These are phyloP conservation scores for Collariella sp. DNA, from an alignment of 495 filamentous ascomycete genomes.

Conservation along the genomic window DNA sequence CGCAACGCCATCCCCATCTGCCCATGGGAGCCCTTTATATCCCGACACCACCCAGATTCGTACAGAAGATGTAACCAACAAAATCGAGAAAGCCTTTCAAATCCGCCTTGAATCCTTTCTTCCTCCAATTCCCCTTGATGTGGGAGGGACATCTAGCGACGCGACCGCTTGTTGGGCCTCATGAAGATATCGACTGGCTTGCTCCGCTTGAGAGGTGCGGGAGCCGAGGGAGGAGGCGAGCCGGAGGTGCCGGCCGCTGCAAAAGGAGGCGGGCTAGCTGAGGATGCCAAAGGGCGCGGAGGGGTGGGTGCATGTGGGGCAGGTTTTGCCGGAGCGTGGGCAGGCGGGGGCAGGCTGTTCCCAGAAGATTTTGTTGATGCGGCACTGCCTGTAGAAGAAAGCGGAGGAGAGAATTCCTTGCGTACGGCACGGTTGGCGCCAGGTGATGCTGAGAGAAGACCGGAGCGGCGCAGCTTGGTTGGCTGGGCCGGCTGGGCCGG, in stretches of 20 bases:
- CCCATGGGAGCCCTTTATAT: too few relatives aligned
- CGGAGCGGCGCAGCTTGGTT: not conserved
- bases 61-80: too few relatives aligned
- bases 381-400: too few relatives aligned
- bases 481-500: not conserved
- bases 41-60: too few relatives aligned
- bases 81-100: too few relatives aligned
- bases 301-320: too few relatives aligned
- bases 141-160: not conserved
- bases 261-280: not conserved
- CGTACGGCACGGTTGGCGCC: slow-evolving; percentile 10
- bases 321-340: too few relatives aligned
- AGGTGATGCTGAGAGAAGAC: slow-evolving; percentile 12
- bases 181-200: slow-evolving; percentile 31
- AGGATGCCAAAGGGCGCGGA: too few relatives aligned
- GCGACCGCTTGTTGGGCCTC: slow-evolving; percentile 16
- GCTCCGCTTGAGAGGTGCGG: slow-evolving; percentile 14
- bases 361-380: not conserved
- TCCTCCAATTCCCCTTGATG: too few relatives aligned
- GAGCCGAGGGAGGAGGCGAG: not conserved
- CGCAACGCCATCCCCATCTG: too few relatives aligned
- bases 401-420: not conserved
- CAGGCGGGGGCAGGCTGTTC: not conserved
- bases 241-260: not conserved
- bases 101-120: too few relatives aligned